phyloP scores from a whole-genome alignment of 2,329 filamentous ascomycete species.

The Fusarium sulawesiense region DNA sequence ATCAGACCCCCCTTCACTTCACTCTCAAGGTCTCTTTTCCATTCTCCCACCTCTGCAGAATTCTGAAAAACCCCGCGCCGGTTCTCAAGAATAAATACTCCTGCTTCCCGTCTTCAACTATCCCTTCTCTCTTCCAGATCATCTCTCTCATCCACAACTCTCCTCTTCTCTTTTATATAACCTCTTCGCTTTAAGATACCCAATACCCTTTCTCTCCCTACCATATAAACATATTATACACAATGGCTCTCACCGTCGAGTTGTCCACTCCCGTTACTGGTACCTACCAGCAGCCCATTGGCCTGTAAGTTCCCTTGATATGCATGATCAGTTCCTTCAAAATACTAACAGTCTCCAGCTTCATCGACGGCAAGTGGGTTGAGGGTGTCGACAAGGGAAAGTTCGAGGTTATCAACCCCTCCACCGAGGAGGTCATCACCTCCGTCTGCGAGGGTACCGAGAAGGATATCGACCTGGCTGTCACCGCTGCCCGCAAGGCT shows the following conservation, averaged over 20 bases:
- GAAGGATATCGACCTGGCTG: constrained; percentile 85
- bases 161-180: constrained; percentile 28
- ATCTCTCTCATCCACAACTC: constrained; percentile 29
- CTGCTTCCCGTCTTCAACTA: constrained; percentile 34
- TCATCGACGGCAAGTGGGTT: constrained; percentile 95
- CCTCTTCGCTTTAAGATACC: constrained; percentile 41
- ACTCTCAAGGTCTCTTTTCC: constrained; percentile 18
- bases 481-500: constrained; percentile 85
- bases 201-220: constrained; percentile 16
- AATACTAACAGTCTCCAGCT: constrained; percentile 61
- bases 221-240: constrained; percentile 29
- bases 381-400: constrained; percentile 83
- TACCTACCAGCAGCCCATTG: constrained; percentile 68
- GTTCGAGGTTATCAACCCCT: constrained; percentile 91
- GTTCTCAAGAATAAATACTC: constrained; percentile 46
- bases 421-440: constrained; percentile 85
- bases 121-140: constrained; percentile 39
- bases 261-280: constrained; percentile 76
- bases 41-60: constrained; percentile 22
- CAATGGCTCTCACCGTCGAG: constrained; percentile 61
- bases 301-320: constrained; percentile 62
- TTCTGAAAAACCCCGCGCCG: constrained; percentile 40
- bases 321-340: background rate
- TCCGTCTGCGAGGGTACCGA: constrained; percentile 86
- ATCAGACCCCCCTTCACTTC: constrained; percentile 3